Evolutionary conservation across 2,329 filamentous ascomycete species (phyloP).

Genomic region (Fusarium longipes): DNA sequence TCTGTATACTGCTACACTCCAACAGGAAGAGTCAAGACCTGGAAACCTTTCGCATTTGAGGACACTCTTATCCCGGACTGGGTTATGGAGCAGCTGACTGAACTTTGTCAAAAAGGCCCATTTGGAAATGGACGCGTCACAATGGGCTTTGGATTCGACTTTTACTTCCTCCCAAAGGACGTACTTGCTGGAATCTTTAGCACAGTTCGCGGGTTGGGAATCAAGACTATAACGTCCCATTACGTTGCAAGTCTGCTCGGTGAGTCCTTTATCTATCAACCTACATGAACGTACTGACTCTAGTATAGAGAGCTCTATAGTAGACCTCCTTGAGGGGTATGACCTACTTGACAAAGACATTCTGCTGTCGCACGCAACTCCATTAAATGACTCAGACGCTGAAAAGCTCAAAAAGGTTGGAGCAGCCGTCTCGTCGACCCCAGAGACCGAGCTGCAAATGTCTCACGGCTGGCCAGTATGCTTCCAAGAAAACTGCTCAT

Average conservation of each 20-base stretch:
- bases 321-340: neutral
- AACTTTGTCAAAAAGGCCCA: neutral
- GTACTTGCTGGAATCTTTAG: neutral
- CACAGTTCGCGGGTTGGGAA: neutral
- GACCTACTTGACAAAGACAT: conserved; percentile 3
- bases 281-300: fast-evolving
- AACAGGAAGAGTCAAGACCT: neutral
- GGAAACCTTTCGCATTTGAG: conserved; percentile 8
- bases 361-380: conserved; percentile 11
- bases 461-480: conserved; percentile 17
- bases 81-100: neutral
- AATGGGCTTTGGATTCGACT: conserved; percentile 20
- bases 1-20: conserved; percentile 18
- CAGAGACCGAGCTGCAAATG: conserved; percentile 19
- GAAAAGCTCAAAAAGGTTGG: conserved; percentile 1
- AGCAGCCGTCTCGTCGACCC: neutral
- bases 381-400: conserved; percentile 4
- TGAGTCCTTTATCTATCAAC: fast-evolving
- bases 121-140: neutral
- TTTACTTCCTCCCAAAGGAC: conserved; percentile 14
- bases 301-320: neutral
- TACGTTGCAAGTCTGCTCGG: conserved; percentile 2
- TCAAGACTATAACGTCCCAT: conserved; percentile 19
- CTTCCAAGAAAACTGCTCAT: conserved; percentile 13
- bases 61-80: neutral